phyloP scores from a whole-genome alignment of 768 basidiomycete species.

The Panus rudis region DNA sequence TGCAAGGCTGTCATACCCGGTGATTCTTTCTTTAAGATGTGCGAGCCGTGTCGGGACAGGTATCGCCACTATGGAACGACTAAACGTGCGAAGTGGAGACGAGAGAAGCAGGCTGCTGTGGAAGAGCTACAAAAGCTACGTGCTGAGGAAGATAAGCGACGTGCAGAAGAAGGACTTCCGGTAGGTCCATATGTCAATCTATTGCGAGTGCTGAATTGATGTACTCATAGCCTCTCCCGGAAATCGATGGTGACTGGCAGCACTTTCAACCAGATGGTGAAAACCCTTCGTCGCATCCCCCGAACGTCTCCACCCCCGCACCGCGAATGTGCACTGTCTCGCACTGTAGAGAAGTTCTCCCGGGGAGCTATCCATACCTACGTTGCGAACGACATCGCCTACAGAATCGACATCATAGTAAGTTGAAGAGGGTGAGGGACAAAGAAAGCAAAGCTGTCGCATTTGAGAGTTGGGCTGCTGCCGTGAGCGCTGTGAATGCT shows the following conservation, averaged over 20 bases:
- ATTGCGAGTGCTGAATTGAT: constrained; percentile 1
- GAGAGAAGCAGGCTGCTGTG: constrained; percentile 36
- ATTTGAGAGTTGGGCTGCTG: constrained; percentile 15
- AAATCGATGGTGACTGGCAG: constrained; percentile 16
- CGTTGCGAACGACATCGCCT: constrained; percentile 50
- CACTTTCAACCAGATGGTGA: not conserved
- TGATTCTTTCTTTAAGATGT: constrained; percentile 22
- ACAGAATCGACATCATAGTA: constrained; percentile 49
- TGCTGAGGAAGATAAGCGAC: constrained; percentile 31
- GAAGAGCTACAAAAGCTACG: constrained; percentile 31
- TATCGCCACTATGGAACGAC: constrained; percentile 48
- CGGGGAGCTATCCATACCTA: constrained; percentile 40
- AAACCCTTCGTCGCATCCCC: not conserved
- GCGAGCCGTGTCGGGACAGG: constrained; percentile 34
- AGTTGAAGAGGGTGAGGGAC: constrained; percentile 44
- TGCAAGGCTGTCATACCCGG: constrained; percentile 42
- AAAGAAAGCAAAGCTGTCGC: constrained; percentile 35
- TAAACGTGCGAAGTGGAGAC: constrained; percentile 48
- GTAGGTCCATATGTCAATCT: constrained; percentile 21
- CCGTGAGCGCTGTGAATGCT: constrained; percentile 1
- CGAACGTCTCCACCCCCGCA: not conserved
- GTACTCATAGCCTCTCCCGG: constrained; percentile 26
- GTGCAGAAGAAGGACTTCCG: constrained; percentile 28
- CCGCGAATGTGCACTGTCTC: constrained; percentile 51
- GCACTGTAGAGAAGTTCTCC: constrained; percentile 47